These are phyloP conservation scores for Aspergillus felis DNA, from an alignment of 2,329 filamentous ascomycete species.

Conservation along the genomic window DNA sequence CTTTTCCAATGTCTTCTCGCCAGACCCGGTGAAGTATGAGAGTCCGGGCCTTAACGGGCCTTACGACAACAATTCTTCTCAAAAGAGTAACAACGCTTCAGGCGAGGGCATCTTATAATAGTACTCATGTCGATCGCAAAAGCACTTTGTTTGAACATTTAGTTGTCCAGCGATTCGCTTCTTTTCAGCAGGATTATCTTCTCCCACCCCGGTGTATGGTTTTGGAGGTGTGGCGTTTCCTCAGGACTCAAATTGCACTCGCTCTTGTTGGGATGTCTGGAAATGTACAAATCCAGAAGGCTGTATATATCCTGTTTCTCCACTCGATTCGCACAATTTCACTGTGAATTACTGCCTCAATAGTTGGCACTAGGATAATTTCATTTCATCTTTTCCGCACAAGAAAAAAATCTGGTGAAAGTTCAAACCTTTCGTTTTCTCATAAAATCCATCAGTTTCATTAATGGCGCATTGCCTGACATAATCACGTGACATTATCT, in stretches of 20 bases:
- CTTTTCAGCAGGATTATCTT: background rate
- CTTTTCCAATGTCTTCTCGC: slow-evolving; percentile 12
- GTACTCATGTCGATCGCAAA: background rate
- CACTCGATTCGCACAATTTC: background rate
- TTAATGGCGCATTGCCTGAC: background rate
- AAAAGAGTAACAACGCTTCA: background rate
- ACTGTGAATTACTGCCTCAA: background rate
- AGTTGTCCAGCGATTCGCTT: background rate
- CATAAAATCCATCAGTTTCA: background rate
- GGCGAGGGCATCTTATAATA: background rate
- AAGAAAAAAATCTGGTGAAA: background rate
- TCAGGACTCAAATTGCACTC: background rate
- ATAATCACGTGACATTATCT: background rate
- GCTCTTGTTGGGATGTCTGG: background rate
- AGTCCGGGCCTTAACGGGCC: background rate
- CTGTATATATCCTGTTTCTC: background rate
- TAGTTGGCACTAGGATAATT: background rate
- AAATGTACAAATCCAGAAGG: background rate
- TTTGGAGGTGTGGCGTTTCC: background rate
- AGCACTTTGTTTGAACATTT: background rate
- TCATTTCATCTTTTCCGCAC: background rate
- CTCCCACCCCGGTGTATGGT: background rate
- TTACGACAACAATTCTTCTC: background rate
- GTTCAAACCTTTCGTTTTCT: no score
- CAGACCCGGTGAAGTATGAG: background rate